Evolutionary conservation across 1,284 basidiomycete genomes (phyloP).

Genomic region (Ganoderma lucidum): DNA sequence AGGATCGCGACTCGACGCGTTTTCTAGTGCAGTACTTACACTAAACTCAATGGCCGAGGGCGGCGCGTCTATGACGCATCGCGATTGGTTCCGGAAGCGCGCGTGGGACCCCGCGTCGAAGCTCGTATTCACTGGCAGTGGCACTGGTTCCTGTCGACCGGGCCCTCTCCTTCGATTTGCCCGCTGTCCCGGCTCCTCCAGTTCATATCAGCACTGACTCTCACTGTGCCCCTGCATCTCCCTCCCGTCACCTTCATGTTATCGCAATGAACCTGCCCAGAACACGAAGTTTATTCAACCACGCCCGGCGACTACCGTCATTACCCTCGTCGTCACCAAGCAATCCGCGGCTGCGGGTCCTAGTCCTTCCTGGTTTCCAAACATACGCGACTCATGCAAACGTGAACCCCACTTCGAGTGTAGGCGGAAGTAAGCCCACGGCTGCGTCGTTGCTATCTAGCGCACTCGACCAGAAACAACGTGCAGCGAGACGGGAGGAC

Average conservation of each 20-base stretch:
- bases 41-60: not conserved
- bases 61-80: conserved; percentile 13
- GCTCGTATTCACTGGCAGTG: not conserved
- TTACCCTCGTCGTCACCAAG: not conserved
- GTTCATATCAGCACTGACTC: not conserved
- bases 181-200: not conserved
- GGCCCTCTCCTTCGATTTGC: not conserved
- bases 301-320: conserved; percentile 19
- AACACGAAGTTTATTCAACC: conserved; percentile 19
- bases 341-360: conserved; percentile 13
- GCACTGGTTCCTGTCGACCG: conserved; percentile 4
- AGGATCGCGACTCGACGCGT: not conserved
- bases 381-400: conserved; percentile 28
- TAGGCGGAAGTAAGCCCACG: conserved; percentile 43
- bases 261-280: conserved; percentile 27
- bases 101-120: conserved; percentile 23
- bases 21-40: not conserved
- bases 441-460: conserved; percentile 68
- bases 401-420: conserved; percentile 19
- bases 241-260: not conserved
- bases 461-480: conserved; percentile 69
- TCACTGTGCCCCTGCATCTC: not conserved
- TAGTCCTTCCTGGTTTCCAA: conserved; percentile 14
- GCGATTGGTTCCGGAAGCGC: conserved; percentile 14
- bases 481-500: conserved; percentile 55